Base-by-base conservation (phyloP, 371 early-diverging fungal species). In the Entomophthora muscae region DNA sequence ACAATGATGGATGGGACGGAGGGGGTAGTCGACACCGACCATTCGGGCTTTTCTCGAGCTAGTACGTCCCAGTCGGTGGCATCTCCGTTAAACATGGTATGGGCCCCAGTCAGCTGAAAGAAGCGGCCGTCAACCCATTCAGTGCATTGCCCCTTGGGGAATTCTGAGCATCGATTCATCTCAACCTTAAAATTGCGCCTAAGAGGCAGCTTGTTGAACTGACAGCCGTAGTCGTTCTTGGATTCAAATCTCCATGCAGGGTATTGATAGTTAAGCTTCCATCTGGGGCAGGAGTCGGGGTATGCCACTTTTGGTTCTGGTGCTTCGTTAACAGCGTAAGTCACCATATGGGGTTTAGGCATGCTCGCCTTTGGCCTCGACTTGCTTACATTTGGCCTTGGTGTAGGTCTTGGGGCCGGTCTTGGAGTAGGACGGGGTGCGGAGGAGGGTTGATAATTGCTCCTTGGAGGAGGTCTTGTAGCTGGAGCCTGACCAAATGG, bases 51-150 rank as follows among this genome's bases (percentile, higher is more conserved):
- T 12, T n/a, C 54, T 27, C 29, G 13, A 22, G 64, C 64, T 26
- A 31, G 17, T 3, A 32, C 64, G 22, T 32, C 51, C 56, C 56
- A 64, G 7, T 7, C 7, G 28, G 29, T 32, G 12, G 64, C 64
- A 32, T 55, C 42, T n/a, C 64, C 64, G 23, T 57, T 42, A 33
- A 55, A 64, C 3, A 51, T 23, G 29, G 52, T 32, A 29, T 64
- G 64, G 27, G 23, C 22, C 1, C 64, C 64, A 24, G 57, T 57
- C 10, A 64, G 21, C 27, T 64, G 64, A 51, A 28, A 31, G 33
- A 56, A 64, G 3, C 64, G 29, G 26, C 57, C 64, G 24, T 64
- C 64, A 29, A 42, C 64, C 64, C 64, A 64, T 32, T 64, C 64
- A 17, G 64, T 64, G 32, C 64, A 64, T 33, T 64, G 64, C 10